Evolutionary conservation across 345 rosid genomes (phyloP).

Genomic region (Lenwebbia sp.): DNA sequence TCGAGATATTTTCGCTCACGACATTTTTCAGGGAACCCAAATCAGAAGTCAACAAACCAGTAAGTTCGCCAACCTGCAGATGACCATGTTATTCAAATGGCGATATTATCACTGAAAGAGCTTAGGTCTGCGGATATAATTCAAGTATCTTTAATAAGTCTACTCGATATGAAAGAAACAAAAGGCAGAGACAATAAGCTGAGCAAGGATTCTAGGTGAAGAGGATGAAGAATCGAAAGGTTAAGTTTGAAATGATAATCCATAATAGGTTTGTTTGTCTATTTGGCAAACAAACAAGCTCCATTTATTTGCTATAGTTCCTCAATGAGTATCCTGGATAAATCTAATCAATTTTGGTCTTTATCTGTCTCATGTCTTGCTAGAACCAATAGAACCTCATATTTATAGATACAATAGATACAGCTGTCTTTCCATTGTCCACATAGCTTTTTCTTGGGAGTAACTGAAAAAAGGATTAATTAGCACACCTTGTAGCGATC

Average conservation of each 20-base stretch:
- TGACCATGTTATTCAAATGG: background rate
- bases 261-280: background rate
- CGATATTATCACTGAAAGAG: background rate
- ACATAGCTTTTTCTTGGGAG: background rate
- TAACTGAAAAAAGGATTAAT: background rate
- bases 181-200: background rate
- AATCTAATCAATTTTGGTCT: background rate
- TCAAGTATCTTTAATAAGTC: background rate
- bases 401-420: background rate
- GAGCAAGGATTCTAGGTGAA: background rate
- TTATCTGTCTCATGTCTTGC: background rate
- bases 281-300: background rate
- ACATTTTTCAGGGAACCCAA: constrained; percentile 73
- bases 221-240: background rate
- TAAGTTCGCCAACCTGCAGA: constrained; percentile 77
- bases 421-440: background rate
- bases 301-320: background rate
- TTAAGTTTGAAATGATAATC: background rate
- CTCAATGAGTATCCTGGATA: background rate
- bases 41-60: constrained; percentile 79
- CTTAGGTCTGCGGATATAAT: background rate
- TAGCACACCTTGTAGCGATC: constrained; percentile 73
- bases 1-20: constrained; percentile 80
- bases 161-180: background rate
- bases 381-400: background rate